Base-by-base conservation (phyloP, 441 rosid genomes). In the Bocquillonia castaneifolia region DNA sequence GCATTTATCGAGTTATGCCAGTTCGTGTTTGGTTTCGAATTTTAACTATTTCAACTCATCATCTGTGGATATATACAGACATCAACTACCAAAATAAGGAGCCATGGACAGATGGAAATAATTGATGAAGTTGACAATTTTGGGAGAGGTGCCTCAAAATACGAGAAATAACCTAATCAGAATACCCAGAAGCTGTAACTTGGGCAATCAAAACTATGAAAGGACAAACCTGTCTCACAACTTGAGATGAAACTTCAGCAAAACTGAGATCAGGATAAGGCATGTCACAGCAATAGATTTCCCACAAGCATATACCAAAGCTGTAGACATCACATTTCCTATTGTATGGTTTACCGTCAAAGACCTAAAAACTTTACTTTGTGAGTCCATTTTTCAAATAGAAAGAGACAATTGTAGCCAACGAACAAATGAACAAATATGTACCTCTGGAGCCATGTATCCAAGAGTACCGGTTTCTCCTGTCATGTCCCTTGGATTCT, bases 391-490 rank as follows among this genome's bases (percentile, higher is more conserved):
- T 48, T 10, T 52, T 23, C 48, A n/a, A 57, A 32, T 17, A 20
- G 52, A 57, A 12, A 9, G 34, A 55, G 10, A 39, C 9, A 12
- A 1, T 44, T 28, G 31, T 6, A 17, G 17, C 44, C 17, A 76
- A 5, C n/a, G 37, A 17, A 54, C 53, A 6, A 10, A 55, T 23
- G 39, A 6, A 31, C 29, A 53, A 14, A 47, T 9, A 34, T 45
- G 14, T 81, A 92, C 98, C 98, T 92, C 98, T 3, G 96, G 95
- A 66, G 98, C 98, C 96, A 92, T 92, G 79, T 92, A 90, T 36
- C 95, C 96, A 64, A 88, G 89, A 48, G 96, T 90, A 42, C 98
- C 96, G 8, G 98, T 92, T 86, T 88, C 96, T 76, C 96, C 96
- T 10, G 98, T 90, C 98, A 92, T 92, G 52, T 92, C 98, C 55